Base-by-base conservation (phyloP, 495 filamentous ascomycete genomes). In the Chaetomium tenue region DNA sequence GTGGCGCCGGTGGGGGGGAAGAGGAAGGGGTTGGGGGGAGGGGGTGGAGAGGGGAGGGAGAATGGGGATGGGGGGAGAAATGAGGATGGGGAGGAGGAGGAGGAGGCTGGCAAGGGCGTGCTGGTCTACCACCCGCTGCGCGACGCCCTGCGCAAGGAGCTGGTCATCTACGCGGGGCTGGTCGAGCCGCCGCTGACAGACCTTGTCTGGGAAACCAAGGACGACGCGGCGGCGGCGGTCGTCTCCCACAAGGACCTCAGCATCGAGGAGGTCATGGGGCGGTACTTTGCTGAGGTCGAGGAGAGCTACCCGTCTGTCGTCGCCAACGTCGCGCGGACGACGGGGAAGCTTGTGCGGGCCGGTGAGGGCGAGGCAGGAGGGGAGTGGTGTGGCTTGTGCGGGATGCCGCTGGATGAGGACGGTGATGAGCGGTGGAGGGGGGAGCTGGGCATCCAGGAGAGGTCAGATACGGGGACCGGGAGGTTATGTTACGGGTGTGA, bases 311-410 rank as follows among this genome's bases (percentile, higher is more conserved):
- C 93, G 12, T 90, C 88, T 60, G 90, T 98, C 28, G 94, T 98
- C 66, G 87, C 91, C 18, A 98, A 98, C 71, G 94, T 98, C 12
- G 91, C 96, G 5, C 84, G 90, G 63, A 98, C 92, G 33, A 87
- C 88, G 12, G 87, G 87, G 63, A 95, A 93, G 77, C 81, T 98
- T 37, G 71, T 85, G 42, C 69, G 81, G 60, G 58, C 68, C 11
- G 52, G 52, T 8, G 16, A 33, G 44, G 44, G 28, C 11, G 61
- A 39, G 2, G 53, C 16, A 2, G 55, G 28, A 5, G 61, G 18
- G 5, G 57, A 46, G 28, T 23, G 47, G 63, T 83, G 82, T 74
- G 80, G 82, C 26, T 64, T 85, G 62, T 85, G 80, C 71, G 76
- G 77, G 58, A 82, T 81, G 71, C 79, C 71, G 44, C 77, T 80